Base-by-base conservation (phyloP, 257 asterid genomes). In the Plectranthus barbatus region DNA sequence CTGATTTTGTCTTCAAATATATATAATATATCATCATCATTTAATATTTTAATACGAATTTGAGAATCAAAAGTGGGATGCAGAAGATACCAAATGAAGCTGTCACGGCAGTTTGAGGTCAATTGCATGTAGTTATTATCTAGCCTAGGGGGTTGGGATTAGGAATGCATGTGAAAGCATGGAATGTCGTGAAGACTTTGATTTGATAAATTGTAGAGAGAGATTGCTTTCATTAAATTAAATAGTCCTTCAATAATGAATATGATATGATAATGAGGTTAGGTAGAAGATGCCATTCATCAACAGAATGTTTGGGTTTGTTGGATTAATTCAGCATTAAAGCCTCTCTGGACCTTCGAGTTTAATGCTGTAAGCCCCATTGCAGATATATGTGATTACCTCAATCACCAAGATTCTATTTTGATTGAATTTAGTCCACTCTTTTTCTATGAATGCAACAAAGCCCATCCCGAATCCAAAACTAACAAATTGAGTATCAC, bases 281-380 rank as follows among this genome's bases (percentile, higher is more conserved):
- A 17, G 46, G 4, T 33, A 6, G 9, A 11, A 12, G 4, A 13
- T 47, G 19, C 7, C 56, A 48, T 62, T 60, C 7, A 60, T 62
- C n/a, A 62, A 48, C 24, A 11, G 41, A 50, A 64, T 50, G 60
- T 64, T 50, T n/a, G 72, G 72, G 40, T 26, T 66, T 29, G 48
- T 18, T 11, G 5, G 48, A 55, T 31, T 54, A 42, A 51, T 26
- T 65, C 7, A 52, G 45, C 18, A 54, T 29, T n/a, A 54, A 54
- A 29, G 29, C 23, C 20, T 26, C 7, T 24, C 7, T 13, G 26
- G 60, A 31, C 60, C 60, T 54, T 33, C 4, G 45, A 55, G 29
- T 33, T 33, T 55, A 55, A 55, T 33, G 60, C 39, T 15, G 9
- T 9, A 17, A 31, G 9, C 9, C 44, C 44, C 31, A 26, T 26